Base-by-base conservation (phyloP, 257 asterid genomes). In the Vinca minor region DNA sequence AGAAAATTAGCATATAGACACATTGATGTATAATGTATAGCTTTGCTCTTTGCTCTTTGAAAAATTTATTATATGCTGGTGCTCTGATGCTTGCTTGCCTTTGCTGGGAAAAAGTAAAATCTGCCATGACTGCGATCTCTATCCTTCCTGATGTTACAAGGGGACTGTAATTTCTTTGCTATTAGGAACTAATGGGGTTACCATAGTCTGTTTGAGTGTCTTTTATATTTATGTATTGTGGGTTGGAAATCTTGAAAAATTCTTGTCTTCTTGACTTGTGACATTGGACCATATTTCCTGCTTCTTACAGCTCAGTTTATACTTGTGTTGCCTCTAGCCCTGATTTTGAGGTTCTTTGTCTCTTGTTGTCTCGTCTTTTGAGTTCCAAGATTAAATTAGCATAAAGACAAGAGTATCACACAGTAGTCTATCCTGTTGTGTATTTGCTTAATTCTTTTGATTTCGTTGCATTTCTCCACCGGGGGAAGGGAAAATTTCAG, bases 31-130 rank as follows among this genome's bases (percentile, higher is more conserved):
- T 76, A 44, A 86, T 82, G 64, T 79, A 84, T 20, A 81, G 31
- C 76, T 78, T 79, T 23, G 89, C 81, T 67, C 77, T 75, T 69
- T 79, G 75, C 73, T 82, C 77, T 78, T 81, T 83, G 77, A 83
- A 56, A 48, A 62, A 76, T 61, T 73, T 72, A n/a, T n/a, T n/a
- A 23, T 71, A 10, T 58, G 62, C 68, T 73, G 72, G 71, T 58
- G 26, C 63, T 32, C 39, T 26, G 55, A 48, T 46, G 50, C 71
- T 65, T 7, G 58, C 63, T 32, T 73, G 72, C 62, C 60, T 48
- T 72, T 68, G 68, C 68, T 69, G 62, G 49, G 60, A 58, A 34
- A 77, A 68, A 59, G 72, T 76, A 0, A 75, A 64, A 38, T 53
- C 66, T 72, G 62, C 82, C 84, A 81, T 81, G 14, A 66, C 47